A percentile compares a stretch with the other conserved stretches of the same genome.
Evolutionary conservation across 768 basidiomycete species (phyloP).

Genomic region (Suillus placidus): DNA sequence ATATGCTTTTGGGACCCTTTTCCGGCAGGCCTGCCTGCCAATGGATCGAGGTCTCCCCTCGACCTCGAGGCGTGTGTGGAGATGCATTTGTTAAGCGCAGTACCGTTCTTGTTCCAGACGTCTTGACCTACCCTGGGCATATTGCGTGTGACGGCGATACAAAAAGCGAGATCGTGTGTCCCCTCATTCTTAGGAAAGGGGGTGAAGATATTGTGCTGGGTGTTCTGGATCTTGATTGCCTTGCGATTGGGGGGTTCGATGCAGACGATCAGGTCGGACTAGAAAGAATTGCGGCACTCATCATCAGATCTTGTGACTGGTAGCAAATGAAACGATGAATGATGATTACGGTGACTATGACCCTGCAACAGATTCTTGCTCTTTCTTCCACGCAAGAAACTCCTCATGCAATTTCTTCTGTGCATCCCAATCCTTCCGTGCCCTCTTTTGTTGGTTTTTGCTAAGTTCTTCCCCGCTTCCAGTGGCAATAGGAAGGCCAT

Average conservation of each 20-base stretch:
- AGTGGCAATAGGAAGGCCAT: conserved; percentile 86
- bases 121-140: conserved; percentile 85
- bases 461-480: conserved; percentile 81
- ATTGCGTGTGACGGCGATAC: conserved; percentile 94
- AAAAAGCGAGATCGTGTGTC: conserved; percentile 87
- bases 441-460: conserved; percentile 79
- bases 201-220: conserved; percentile 44
- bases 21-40: conserved; percentile 93
- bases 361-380: conserved; percentile 14
- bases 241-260: conserved; percentile 69
- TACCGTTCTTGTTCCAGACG: conserved; percentile 74
- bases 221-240: conserved; percentile 88
- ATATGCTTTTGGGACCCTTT: conserved; percentile 79
- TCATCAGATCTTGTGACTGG: conserved; percentile 71
- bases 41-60: conserved; percentile 62
- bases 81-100: conserved; percentile 62
- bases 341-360: conserved; percentile 1
- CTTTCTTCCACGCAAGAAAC: conserved; percentile 56
- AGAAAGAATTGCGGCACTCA: conserved; percentile 66
- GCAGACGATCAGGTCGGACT: conserved; percentile 78
- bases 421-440: conserved; percentile 66
- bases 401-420: conserved; percentile 85
- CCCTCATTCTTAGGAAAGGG: conserved; percentile 51
- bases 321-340: conserved; percentile 32
- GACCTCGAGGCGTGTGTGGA: conserved; percentile 81